Percentiles rank a stretch among this genome's conserved stretches.
These are phyloP conservation scores for Globisporangium uncinulatum DNA, from an alignment of 352 stramenopile genomes.

Conservation along the genomic window DNA sequence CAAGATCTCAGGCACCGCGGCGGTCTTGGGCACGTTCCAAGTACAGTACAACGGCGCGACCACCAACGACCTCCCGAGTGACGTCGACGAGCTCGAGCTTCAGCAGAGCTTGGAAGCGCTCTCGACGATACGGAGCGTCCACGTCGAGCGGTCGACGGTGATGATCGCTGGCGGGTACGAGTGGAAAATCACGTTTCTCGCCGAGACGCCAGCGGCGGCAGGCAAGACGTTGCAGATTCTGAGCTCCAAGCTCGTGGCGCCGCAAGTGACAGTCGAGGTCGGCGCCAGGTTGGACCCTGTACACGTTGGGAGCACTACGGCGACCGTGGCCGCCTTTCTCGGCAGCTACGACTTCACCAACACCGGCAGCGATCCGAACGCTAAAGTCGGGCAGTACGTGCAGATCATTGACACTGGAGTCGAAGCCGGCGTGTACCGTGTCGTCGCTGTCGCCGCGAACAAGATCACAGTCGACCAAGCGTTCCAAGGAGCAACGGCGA, in stretches of 20 bases:
- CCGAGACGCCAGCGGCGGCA: constrained; percentile 34
- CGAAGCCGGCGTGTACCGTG: constrained; percentile 34
- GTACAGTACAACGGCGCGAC: constrained; percentile 46
- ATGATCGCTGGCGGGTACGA: constrained; percentile 43
- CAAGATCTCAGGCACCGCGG: constrained; percentile 41
- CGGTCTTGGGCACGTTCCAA: constrained; percentile 70
- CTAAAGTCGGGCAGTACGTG: constrained; percentile 47
- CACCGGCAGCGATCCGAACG: constrained; percentile 27
- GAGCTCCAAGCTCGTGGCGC: constrained; percentile 25
- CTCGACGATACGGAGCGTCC: constrained; percentile 56
- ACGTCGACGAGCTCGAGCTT: constrained; percentile 56
- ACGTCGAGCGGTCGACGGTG: constrained; percentile 57
- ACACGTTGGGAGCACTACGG: constrained; percentile 32
- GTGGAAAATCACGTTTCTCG: constrained; percentile 77
- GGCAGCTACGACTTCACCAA: constrained; percentile 29
- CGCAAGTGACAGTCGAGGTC: constrained; percentile 27
- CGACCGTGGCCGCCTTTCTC: constrained; percentile 28
- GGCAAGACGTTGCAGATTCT: constrained; percentile 43
- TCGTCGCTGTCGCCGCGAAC: constrained; percentile 35
- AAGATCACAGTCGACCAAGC: constrained; percentile 44
- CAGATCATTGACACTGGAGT: constrained; percentile 30
- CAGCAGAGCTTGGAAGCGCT: constrained; percentile 56
- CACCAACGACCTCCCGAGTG: constrained; percentile 46
- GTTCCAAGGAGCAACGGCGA: constrained; percentile 31
- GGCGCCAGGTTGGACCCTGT: constrained; percentile 34